These are phyloP conservation scores for Sporothrix humicola DNA, from an alignment of 2,329 filamentous ascomycete genomes.

Conservation along the genomic window DNA sequence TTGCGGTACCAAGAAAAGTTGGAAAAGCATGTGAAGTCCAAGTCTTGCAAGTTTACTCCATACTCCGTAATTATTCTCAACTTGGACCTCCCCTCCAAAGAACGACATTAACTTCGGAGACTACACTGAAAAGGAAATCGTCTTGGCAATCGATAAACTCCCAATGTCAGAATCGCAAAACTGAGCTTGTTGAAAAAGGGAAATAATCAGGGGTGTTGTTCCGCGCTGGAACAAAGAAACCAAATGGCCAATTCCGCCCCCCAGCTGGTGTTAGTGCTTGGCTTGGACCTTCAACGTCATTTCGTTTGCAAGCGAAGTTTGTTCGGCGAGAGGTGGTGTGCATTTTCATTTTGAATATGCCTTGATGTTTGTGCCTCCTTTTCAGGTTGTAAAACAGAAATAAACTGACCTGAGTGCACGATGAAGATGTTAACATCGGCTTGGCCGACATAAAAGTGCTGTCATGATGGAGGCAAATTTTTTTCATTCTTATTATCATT, in stretches of 20 bases:
- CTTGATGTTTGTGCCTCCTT: background rate
- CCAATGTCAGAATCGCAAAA: background rate
- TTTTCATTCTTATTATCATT: background rate
- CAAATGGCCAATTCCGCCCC: background rate
- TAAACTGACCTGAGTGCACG: background rate
- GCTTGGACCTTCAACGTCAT: slow-evolving; percentile 10
- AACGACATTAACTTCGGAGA: background rate
- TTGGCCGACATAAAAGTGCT: background rate
- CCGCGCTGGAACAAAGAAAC: slow-evolving; percentile 1
- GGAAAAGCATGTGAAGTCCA: background rate
- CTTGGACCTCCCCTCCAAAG: background rate
- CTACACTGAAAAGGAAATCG: slow-evolving; percentile 2
- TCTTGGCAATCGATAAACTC: background rate
- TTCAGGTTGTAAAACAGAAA: background rate
- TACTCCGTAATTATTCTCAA: background rate
- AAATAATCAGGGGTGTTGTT: background rate
- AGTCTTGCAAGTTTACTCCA: no score
- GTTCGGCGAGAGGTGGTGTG: background rate
- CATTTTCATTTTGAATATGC: background rate
- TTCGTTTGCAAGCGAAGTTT: background rate
- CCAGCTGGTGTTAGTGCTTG: background rate
- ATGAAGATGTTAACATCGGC: background rate
- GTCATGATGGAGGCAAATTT: background rate
- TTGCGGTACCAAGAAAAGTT: background rate
- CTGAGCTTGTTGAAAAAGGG: background rate